Conservation (phyloP, 805 yeast species). For the Wickerhamiella slavikovae region DNA sequence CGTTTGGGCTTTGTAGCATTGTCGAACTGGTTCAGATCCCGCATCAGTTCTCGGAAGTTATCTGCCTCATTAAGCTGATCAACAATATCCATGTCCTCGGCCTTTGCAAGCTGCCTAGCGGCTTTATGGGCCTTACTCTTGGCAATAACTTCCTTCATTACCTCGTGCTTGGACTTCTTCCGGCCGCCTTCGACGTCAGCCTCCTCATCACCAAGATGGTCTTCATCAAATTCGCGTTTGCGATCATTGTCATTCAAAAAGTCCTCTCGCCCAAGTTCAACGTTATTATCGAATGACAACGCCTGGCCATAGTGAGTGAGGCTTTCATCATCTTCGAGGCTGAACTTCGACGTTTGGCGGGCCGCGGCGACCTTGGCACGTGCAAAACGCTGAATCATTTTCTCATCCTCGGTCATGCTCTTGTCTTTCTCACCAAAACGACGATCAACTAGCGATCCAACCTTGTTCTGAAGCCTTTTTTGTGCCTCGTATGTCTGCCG, state of each 20-base stretch:
- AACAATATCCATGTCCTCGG: constrained; percentile 18
- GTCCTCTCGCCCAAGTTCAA: no score
- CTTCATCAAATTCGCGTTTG: neutral
- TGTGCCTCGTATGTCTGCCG: constrained; percentile 41
- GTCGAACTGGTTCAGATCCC: constrained; percentile 11
- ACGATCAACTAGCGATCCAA: constrained; percentile 64
- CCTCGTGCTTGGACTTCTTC: constrained; percentile 21
- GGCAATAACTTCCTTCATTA: constrained; percentile 25
- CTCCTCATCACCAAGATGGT: constrained; percentile 3
- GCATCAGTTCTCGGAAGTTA: constrained; percentile 16
- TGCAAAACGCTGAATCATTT: constrained; percentile 87
- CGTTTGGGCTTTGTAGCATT: neutral
- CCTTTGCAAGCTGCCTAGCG: constrained; percentile 22
- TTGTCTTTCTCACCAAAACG: constrained; percentile 79
- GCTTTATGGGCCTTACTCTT: constrained; percentile 23
- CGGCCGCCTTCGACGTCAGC: constrained; percentile 18
- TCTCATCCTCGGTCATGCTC: constrained; percentile 63
- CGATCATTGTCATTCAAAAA: constrained; percentile 26
- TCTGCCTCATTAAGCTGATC: constrained; percentile 19
- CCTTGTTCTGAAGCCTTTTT: constrained; percentile 41
- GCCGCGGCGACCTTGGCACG: constrained; percentile 45
- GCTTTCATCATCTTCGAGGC: constrained; percentile 43
- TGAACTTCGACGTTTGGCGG: constrained; percentile 39
- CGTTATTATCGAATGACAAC: constrained; percentile 33
- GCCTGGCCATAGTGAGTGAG: constrained; percentile 69